Conservation (phyloP, 768 basidiomycete genomes). For the Pulveroboletus ravenelii region DNA sequence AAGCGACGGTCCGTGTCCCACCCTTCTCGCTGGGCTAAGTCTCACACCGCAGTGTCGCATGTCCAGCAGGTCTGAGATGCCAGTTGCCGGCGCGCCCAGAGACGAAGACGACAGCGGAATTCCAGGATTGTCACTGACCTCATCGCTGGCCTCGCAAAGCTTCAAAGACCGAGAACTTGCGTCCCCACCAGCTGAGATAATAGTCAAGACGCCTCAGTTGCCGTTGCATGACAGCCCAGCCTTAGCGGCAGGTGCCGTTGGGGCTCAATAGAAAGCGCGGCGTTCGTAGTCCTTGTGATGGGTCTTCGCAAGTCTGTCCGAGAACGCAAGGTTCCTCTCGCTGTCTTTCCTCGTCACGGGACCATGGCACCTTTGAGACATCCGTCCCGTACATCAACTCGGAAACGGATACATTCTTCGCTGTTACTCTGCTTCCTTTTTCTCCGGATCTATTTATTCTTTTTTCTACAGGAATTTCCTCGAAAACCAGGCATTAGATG, state of each 20-base stretch:
- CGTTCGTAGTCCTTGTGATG: neutral
- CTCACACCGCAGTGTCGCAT: constrained; percentile 29
- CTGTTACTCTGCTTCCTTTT: constrained; percentile 13
- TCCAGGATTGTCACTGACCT: constrained; percentile 30
- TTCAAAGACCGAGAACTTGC: constrained; percentile 36
- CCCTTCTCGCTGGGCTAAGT: constrained; percentile 7
- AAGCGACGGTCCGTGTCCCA: constrained; percentile 66
- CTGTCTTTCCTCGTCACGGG: constrained; percentile 4
- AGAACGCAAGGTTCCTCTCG: neutral
- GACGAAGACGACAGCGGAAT: constrained; percentile 38
- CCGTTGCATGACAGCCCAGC: constrained; percentile 59
- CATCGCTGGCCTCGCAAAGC: constrained; percentile 32
- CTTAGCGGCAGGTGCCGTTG: constrained; percentile 43
- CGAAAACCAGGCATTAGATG: constrained; percentile 19
- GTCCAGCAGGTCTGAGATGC: constrained; percentile 40
- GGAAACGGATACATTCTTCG: constrained; percentile 11
- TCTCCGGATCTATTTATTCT: constrained; percentile 33
- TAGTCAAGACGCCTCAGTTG: constrained; percentile 56
- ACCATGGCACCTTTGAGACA: constrained; percentile 1
- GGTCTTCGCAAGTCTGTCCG: constrained; percentile 3
- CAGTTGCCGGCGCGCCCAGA: constrained; percentile 22
- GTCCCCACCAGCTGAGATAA: constrained; percentile 37
- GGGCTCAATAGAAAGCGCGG: constrained; percentile 25
- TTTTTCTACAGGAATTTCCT: constrained; percentile 28
- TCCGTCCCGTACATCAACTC: neutral